Evolutionary conservation across 345 rosid genomes (phyloP).

Genomic region (Turnera subulata): DNA sequence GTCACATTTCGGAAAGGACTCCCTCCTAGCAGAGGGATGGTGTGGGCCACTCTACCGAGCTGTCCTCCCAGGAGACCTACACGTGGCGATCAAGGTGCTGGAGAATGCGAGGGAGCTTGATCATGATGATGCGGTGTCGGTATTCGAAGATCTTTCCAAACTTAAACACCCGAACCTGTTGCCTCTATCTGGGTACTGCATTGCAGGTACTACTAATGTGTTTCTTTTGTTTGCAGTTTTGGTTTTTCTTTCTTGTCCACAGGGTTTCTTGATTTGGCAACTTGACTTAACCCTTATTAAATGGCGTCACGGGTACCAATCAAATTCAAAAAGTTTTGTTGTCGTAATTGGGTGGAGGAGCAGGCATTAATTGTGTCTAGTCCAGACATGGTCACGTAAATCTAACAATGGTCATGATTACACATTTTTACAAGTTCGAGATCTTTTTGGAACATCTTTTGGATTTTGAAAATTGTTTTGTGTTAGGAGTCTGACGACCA

Average conservation of each 20-base stretch:
- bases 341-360: conserved; percentile 22
- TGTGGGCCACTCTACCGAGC: conserved; percentile 84
- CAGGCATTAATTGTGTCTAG: too few relatives aligned
- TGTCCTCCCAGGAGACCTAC: conserved; percentile 78
- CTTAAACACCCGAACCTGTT: conserved; percentile 83
- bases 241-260: not conserved
- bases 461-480: not conserved
- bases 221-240: too few relatives aligned
- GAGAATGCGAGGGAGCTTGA: conserved; percentile 59
- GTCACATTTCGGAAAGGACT: conserved; percentile 82
- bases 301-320: conserved; percentile 33
- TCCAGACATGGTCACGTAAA: conserved; percentile 4
- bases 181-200: conserved; percentile 87
- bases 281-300: conserved; percentile 23
- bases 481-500: too few relatives aligned
- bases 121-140: conserved; percentile 43
- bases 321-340: conserved; percentile 10
- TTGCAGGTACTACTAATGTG: conserved; percentile 53
- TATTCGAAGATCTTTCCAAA: conserved; percentile 62
- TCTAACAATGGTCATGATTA: conserved; percentile 19
- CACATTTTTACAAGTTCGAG: conserved; percentile 14
- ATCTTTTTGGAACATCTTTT: not conserved
- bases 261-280: not conserved
- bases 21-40: conserved; percentile 69
- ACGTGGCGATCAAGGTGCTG: conserved; percentile 89